phyloP scores from a whole-genome alignment of 2,329 filamentous ascomycete species.

The Neonectria coccinea region DNA sequence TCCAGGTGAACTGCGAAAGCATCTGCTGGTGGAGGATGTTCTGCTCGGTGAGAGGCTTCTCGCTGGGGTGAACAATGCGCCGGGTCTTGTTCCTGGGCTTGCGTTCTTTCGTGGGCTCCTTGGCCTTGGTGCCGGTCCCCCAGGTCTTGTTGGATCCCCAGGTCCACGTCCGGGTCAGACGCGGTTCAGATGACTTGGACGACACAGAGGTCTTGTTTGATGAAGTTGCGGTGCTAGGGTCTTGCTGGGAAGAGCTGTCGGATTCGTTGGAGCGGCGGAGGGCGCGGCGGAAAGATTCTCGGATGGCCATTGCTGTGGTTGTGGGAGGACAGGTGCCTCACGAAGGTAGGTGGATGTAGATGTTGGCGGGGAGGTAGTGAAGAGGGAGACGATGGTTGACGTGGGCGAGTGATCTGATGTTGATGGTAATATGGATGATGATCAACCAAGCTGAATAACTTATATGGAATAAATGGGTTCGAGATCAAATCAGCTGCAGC shows the following conservation, averaged over 20 bases:
- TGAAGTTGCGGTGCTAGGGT: constrained; percentile 47
- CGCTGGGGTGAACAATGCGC: constrained; percentile 54
- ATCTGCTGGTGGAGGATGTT: constrained; percentile 62
- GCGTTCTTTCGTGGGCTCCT: constrained; percentile 46
- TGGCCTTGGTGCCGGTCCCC: constrained; percentile 37
- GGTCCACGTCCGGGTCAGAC: constrained; percentile 48
- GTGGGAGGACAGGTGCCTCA: constrained; percentile 5
- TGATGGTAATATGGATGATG: neutral
- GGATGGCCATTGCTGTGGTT: constrained; percentile 53
- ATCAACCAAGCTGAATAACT: neutral
- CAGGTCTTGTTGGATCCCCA: constrained; percentile 47
- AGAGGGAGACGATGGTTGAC: neutral
- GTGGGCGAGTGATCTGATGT: neutral
- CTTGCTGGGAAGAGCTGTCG: constrained; percentile 48
- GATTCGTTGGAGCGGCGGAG: constrained; percentile 51
- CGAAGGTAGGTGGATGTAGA: neutral
- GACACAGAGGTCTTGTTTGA: constrained; percentile 47
- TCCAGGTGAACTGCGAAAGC: constrained; percentile 59
- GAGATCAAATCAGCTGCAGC: constrained; percentile 1
- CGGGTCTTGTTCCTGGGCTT: constrained; percentile 47
- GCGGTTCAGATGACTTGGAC: constrained; percentile 46
- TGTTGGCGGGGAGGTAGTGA: neutral
- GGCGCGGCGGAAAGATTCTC: constrained; percentile 56
- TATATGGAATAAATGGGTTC: constrained; percentile 15
- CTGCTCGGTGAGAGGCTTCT: constrained; percentile 58